Conservation (phyloP, 2,329 filamentous ascomycete species). For the Trichoderma cornu-damae region DNA sequence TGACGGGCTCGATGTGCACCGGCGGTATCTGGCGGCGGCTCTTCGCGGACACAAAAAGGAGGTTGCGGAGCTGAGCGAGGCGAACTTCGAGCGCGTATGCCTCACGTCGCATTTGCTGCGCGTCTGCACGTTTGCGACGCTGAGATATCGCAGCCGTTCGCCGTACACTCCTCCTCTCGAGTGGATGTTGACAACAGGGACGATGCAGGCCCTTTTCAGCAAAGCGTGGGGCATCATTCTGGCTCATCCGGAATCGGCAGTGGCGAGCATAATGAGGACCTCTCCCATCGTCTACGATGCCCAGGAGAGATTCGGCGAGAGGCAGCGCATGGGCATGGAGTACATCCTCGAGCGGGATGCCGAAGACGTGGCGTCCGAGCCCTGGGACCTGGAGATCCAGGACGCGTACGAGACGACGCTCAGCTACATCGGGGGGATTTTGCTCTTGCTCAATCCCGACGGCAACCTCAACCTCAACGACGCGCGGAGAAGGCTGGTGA, state of each 20-base stretch:
- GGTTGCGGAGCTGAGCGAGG: constrained; percentile 10
- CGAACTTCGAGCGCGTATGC: constrained; percentile 19
- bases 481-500: constrained; percentile 12
- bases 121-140: constrained; percentile 21
- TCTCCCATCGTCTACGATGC: constrained; percentile 20
- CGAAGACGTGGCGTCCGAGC: constrained; percentile 14
- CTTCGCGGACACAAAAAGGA: constrained; percentile 21
- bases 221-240: constrained; percentile 13
- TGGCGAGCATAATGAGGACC: constrained; percentile 15
- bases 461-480: not conserved
- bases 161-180: constrained; percentile 22
- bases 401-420: constrained; percentile 23
- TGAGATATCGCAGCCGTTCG: constrained; percentile 18
- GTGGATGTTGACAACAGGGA: constrained; percentile 23
- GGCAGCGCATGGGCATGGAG: constrained; percentile 17
- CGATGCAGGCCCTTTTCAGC: constrained; percentile 16
- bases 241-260: constrained; percentile 9
- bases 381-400: constrained; percentile 21
- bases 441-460: not conserved
- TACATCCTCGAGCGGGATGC: constrained; percentile 18
- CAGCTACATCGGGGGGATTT: constrained; percentile 21
- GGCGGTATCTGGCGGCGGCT: constrained; percentile 21
- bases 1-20: constrained; percentile 17
- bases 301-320: constrained; percentile 13
- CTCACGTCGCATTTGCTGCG: constrained; percentile 21